Base-by-base conservation (phyloP, 495 filamentous ascomycete species). In the Evernia prunastri region DNA sequence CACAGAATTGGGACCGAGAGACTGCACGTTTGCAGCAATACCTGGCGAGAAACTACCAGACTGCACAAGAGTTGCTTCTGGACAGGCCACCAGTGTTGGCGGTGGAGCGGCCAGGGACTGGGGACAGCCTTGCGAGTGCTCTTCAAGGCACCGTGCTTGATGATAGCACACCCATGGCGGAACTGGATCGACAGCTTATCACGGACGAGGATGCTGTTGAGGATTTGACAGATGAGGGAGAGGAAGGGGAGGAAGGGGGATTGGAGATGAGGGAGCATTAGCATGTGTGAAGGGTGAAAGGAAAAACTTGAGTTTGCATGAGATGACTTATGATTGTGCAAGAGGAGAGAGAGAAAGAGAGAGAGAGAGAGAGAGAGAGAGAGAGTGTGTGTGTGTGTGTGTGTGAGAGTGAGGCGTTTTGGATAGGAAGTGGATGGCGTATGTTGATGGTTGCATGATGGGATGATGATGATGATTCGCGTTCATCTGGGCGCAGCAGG, bases 1-100 rank as follows among this genome's bases (percentile, higher is more conserved):
- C 80, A 54, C 79, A 80, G 25, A 85, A 82, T 70, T 90, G 87
- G 87, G 81, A 86, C 36, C 70, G 74, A 8, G 84, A 89, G 70
- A 75, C 81, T 27, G 74, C 75, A 40, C 80, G 85, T 33, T 70
- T 89, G 39, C 74, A 79, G 23, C 74, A 79, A 59, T 88, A 86
- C 66, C 78, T 89, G 23, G 74, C 77, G 36, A 81, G 87, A 15
- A 90, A 89, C 70, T 83, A 79, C 69, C 80, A 84, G 56, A 66
- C 87, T 17, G 78, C 78, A 1, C 72, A 84, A 53, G 81, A 80
- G 13, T 66, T 77, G n/a, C 40, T 65, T 33, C 64, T 77, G 37
- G 70, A 71, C 18, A 73, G 33, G 31, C 58, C 61, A 39, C 61
- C 40, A 25, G 18, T 59, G 29, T 15, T 53, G 43, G 53, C 56